Evolutionary conservation across 805 yeast genomes (phyloP).

Genomic region (Zygoascus tannicola): DNA sequence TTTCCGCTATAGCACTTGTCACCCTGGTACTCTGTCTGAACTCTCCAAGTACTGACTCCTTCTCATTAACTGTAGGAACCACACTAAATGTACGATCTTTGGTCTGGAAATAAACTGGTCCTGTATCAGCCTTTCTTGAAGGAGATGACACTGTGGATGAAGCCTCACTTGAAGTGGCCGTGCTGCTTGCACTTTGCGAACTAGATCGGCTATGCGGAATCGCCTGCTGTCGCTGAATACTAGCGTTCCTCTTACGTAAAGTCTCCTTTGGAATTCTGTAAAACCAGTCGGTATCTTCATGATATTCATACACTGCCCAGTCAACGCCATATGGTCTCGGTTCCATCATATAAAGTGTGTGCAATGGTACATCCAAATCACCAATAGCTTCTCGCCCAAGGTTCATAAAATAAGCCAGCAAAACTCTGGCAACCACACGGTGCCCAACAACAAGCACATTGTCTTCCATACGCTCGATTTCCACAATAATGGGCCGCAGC

Average conservation of each 20-base stretch:
- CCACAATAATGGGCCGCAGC: slow-evolving; percentile 81
- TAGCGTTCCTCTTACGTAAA: slow-evolving; percentile 14
- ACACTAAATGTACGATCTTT: slow-evolving; percentile 19
- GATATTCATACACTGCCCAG: slow-evolving; percentile 82
- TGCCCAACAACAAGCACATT: slow-evolving; percentile 79
- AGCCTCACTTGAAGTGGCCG: not conserved
- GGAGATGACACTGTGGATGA: not conserved
- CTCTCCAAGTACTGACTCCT: not conserved
- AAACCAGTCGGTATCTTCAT: slow-evolving; percentile 72
- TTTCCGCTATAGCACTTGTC: too few species aligned
- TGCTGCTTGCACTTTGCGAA: not conserved
- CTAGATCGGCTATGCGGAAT: not conserved
- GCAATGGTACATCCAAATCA: slow-evolving; percentile 86
- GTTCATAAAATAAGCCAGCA: slow-evolving; percentile 83
- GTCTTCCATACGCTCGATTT: slow-evolving; percentile 83
- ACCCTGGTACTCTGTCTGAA: too few species aligned
- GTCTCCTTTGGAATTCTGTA: slow-evolving; percentile 41
- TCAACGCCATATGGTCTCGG: slow-evolving; percentile 94
- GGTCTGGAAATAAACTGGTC: slow-evolving; percentile 7
- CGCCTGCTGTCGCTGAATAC: not conserved
- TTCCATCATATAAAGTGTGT: slow-evolving; percentile 81
- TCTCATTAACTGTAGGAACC: slow-evolving; percentile 13
- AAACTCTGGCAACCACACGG: slow-evolving; percentile 80
- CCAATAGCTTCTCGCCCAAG: slow-evolving; percentile 68
- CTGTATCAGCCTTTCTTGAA: not conserved